These are phyloP conservation scores for Posidonia oceanica DNA, from an alignment of 116 monocot genomes.

Conservation along the genomic window DNA sequence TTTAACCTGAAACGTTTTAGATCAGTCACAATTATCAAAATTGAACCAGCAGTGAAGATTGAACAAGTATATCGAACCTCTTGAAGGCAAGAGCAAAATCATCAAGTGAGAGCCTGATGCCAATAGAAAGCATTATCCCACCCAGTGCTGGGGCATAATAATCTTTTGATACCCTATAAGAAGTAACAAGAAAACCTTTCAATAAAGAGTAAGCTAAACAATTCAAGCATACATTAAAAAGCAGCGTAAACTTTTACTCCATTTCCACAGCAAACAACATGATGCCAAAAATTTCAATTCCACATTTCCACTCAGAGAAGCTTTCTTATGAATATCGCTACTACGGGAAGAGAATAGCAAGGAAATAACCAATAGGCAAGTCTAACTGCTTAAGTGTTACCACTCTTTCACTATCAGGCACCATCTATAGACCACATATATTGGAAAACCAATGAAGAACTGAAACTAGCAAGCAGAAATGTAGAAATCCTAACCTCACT, in stretches of 20 bases:
- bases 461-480: neutral
- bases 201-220: neutral
- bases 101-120: constrained; percentile 76
- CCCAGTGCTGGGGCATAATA: constrained; percentile 96
- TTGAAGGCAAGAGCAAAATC: constrained; percentile 86
- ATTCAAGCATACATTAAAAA: neutral
- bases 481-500: neutral
- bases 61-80: constrained; percentile 21
- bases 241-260: neutral
- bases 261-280: neutral
- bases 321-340: too few species aligned
- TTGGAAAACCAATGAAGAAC: neutral
- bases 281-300: too few species aligned
- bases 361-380: too few species aligned
- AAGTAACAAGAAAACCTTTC: neutral
- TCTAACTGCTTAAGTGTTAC: too few species aligned
- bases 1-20: too few species aligned
- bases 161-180: constrained; percentile 90
- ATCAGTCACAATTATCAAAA: too few species aligned
- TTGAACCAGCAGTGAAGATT: too few species aligned
- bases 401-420: neutral
- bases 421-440: neutral
- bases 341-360: too few species aligned
- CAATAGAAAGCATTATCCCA: constrained; percentile 98
- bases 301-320: too few species aligned